A percentile compares a stretch with the other conserved stretches of the same genome.
Conservation (phyloP, 441 rosid species). For the Metrosideros polymorpha region DNA sequence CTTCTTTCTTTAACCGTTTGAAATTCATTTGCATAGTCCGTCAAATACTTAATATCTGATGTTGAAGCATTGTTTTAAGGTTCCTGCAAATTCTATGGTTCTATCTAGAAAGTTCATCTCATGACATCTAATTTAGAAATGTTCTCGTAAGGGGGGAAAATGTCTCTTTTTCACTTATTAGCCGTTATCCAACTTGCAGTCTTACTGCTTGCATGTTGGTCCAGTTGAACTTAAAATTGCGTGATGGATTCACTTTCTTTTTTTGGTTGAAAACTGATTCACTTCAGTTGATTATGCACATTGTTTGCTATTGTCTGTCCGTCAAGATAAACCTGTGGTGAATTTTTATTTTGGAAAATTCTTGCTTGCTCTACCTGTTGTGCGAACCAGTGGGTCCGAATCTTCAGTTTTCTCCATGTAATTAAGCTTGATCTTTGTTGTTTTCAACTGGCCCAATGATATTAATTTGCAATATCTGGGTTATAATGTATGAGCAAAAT, state of each 20-base stretch:
- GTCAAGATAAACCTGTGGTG: background rate
- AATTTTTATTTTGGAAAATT: background rate
- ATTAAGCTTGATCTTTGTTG: background rate
- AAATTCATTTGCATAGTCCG: background rate
- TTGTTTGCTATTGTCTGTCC: background rate
- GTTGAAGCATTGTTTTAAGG: background rate
- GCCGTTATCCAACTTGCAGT: background rate
- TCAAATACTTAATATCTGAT: background rate
- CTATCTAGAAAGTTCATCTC: background rate
- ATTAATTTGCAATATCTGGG: background rate
- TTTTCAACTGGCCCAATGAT: background rate
- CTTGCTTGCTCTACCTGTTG: background rate
- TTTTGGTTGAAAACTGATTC: too few species aligned
- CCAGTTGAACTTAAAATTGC: background rate
- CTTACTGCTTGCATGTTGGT: background rate
- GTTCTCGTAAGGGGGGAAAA: background rate
- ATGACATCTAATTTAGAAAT: background rate
- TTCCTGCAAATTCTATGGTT: background rate
- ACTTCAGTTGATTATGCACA: background rate
- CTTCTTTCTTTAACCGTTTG: background rate
- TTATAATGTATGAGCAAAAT: background rate
- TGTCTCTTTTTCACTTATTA: background rate
- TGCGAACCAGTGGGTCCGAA: background rate
- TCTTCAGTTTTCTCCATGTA: background rate
- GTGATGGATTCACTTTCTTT: background rate